Evolutionary conservation across 1,284 basidiomycete genomes (phyloP), one percentile per base, ranked within the genome.

Genomic region (Cutaneotrichosporon dermatis): DNA sequence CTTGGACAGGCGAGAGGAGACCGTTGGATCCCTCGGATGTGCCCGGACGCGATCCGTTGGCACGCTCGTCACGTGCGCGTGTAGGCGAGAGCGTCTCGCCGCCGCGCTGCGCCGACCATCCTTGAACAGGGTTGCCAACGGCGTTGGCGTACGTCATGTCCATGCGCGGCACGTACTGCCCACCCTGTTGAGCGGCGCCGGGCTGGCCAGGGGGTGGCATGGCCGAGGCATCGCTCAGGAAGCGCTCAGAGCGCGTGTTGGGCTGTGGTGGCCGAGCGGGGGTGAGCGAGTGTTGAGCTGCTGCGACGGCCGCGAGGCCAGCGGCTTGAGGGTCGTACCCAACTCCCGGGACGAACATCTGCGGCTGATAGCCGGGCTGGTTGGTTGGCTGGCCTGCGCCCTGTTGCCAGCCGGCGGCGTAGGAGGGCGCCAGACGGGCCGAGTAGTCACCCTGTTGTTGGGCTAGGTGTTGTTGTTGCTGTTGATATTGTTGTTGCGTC

Each of bases 321-420:
- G 51, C 39, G 6, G 44, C 44, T 15, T 46, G 44, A 16, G 44
- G 15, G 44, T 53, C 51, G 51, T 53, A 53, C 37, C 51, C 51
- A 3, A 50, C 48, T 36, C 33, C 37, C 4, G 51, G 36, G 8
- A 40, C 50, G 16, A 40, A 40, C 15, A 40, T 39, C 50, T 51
- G 50, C 12, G n/a, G 35, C 12, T 51, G 33, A 11, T 50, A 37
- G 4, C 35, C 34, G 12, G 15, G 34, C 48, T 50, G 48, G 11
- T 50, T 25, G 25, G 25, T 35, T 9, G 9, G 48, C 33, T 33
- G 48, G 4, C 9, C 33, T 4, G 48, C 11, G 12, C 12, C 34
- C 16, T 34, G 11, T 25, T 50, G 48, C 48, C 48, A 50, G 10
- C 34, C 48, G 12, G 39, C 9, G 39, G 48, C 48, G 48, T 50